Percentiles rank a stretch among this genome's conserved stretches.
These are phyloP conservation scores for Lenwebbia sp. DNA, from an alignment of 345 rosid species.

Conservation along the genomic window DNA sequence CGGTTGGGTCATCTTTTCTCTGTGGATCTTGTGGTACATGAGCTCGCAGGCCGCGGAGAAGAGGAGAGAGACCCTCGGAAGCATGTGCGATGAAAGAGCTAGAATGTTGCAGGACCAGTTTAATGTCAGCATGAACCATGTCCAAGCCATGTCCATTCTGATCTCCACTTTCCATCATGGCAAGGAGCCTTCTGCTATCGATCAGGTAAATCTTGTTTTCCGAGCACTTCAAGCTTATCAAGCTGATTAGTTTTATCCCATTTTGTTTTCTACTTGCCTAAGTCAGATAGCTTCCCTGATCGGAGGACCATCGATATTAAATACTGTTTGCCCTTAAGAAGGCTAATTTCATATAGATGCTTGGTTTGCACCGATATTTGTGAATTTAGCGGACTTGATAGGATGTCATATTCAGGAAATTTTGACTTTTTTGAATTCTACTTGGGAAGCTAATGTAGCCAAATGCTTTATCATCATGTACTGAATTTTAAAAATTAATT, in stretches of 20 bases:
- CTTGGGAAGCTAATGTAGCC: neutral
- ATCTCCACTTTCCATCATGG: slow-evolving; percentile 94
- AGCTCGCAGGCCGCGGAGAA: slow-evolving; percentile 67
- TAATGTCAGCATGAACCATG: slow-evolving; percentile 97
- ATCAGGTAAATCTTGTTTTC: slow-evolving; percentile 47
- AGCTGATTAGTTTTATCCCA: neutral
- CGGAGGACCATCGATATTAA: neutral
- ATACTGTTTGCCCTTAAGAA: neutral
- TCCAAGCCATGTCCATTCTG: slow-evolving; percentile 93
- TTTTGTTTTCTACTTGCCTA: neutral
- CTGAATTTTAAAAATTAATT: neutral
- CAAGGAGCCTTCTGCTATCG: slow-evolving; percentile 82
- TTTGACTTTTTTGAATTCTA: neutral
- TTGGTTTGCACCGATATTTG: neutral
- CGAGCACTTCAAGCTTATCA: neutral
- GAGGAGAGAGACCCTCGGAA: slow-evolving; percentile 65
- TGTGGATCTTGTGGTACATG: slow-evolving; percentile 51
- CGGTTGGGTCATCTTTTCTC: slow-evolving; percentile 32
- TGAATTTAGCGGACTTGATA: neutral
- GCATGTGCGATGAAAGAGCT: slow-evolving; percentile 97
- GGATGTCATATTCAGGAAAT: neutral
- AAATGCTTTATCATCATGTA: neutral
- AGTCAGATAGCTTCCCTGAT: neutral
- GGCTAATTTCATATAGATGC: neutral
- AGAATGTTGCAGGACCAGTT: slow-evolving; percentile 98